Evolutionary conservation across 2,329 filamentous ascomycete species (phyloP).

Genomic region (Penicillium sp.): DNA sequence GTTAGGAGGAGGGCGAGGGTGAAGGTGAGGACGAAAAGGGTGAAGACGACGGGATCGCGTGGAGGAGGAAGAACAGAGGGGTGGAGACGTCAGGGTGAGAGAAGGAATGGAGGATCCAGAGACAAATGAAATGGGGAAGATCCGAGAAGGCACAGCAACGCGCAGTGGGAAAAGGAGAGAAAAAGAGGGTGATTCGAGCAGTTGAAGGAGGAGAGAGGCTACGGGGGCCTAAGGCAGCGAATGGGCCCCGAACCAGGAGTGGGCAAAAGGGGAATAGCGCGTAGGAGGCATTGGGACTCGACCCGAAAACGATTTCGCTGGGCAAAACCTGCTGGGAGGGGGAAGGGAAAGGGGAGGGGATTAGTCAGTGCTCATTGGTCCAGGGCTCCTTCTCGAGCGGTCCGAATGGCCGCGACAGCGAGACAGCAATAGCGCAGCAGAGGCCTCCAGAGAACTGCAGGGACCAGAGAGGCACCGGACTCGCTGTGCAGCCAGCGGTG

Average conservation of each 20-base stretch:
- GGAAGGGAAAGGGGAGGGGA: too few relatives aligned
- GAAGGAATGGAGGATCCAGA: conserved; percentile 9
- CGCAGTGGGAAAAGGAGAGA: conserved; percentile 25
- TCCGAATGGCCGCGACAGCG: too few relatives aligned
- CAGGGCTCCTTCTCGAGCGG: too few relatives aligned
- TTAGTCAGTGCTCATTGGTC: too few relatives aligned
- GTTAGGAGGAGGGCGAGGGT: conserved; percentile 1
- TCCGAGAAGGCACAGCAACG: conserved; percentile 17
- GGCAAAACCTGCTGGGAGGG: conserved; percentile 2
- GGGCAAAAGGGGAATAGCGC: conserved; percentile 21
- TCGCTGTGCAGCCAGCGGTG: too few relatives aligned
- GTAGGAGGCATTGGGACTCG: conserved; percentile 7
- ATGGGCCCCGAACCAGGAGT: conserved; percentile 19
- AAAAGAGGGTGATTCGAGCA: conserved; percentile 25
- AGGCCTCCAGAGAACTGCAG: too few relatives aligned
- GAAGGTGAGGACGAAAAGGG: conserved; percentile 14
- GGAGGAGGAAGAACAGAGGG: conserved; percentile 7
- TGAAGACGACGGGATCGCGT: conserved; percentile 20
- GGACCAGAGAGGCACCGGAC: too few relatives aligned
- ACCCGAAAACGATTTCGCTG: conserved; percentile 13
- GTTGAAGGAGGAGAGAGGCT: conserved; percentile 24
- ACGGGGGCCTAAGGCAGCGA: conserved; percentile 27
- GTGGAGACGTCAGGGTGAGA: conserved; percentile 1
- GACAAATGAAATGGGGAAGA: conserved; percentile 14
- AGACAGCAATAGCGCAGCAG: too few relatives aligned